Evolutionary conservation across 1,139 yeast genomes (phyloP).

Genomic region (Lodderomyces margitis): DNA sequence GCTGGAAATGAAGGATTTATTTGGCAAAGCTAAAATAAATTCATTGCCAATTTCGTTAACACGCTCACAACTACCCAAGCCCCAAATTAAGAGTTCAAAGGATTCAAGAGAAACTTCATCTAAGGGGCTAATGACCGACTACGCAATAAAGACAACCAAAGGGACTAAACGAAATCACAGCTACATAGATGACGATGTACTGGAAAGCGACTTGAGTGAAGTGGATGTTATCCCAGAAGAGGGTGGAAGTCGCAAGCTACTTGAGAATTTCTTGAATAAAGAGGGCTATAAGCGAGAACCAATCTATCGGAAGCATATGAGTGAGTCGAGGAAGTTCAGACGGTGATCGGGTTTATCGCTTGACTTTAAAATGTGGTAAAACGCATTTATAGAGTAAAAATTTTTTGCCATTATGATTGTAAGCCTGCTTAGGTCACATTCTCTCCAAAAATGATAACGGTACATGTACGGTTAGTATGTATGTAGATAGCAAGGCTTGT

Average conservation of each 20-base stretch:
- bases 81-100: background rate
- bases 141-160: background rate
- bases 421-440: too few relatives aligned
- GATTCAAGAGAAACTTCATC: background rate
- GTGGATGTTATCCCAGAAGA: background rate
- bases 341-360: background rate
- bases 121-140: background rate
- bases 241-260: background rate
- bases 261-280: background rate
- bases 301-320: background rate
- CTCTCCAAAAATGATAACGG: too few relatives aligned
- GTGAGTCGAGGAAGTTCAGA: background rate
- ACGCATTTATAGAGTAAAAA: too few relatives aligned
- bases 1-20: background rate
- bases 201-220: slow-evolving; percentile 2
- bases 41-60: background rate
- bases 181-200: background rate
- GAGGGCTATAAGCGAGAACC: background rate
- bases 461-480: too few relatives aligned
- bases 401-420: too few relatives aligned
- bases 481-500: too few relatives aligned
- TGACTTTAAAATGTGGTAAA: too few relatives aligned
- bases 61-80: background rate
- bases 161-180: background rate
- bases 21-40: background rate